Conservation (phyloP, 192 early-diverging fungal genomes). For the Umbelopsis ramanniana region DNA sequence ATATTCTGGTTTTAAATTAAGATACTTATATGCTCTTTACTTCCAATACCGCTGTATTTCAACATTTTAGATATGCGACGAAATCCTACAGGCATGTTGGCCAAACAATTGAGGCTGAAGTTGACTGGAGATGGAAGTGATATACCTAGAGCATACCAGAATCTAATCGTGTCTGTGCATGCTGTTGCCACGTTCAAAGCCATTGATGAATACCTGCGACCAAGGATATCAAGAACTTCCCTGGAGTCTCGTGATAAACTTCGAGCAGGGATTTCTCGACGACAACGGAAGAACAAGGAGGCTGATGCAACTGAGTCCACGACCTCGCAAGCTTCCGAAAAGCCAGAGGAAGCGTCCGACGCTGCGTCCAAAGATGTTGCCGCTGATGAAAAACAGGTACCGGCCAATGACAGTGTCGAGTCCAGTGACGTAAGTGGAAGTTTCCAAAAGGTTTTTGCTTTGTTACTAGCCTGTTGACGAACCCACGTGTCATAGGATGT, state of each 20-base stretch:
- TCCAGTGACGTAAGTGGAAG: not conserved
- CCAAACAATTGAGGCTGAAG: constrained; percentile 75
- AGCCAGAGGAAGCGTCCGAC: not conserved
- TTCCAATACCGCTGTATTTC: not conserved
- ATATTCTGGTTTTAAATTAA: not conserved
- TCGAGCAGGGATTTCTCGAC: constrained; percentile 1
- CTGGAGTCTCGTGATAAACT: constrained; percentile 19
- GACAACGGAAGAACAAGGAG: not conserved
- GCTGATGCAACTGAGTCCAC: not conserved
- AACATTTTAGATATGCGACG: constrained; percentile 31
- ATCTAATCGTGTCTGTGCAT: constrained; percentile 78
- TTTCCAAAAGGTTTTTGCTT: not conserved
- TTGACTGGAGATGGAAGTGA: constrained; percentile 56
- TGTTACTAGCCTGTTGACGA: too few species aligned
- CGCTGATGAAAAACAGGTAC: not conserved
- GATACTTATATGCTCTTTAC: too few species aligned
- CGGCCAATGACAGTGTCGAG: too few species aligned
- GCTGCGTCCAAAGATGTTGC: not conserved
- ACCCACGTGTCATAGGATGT: constrained; percentile 1
- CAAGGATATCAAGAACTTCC: constrained; percentile 36
- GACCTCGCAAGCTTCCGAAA: not conserved
- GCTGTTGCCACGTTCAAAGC: constrained; percentile 83
- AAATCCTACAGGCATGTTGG: constrained; percentile 67
- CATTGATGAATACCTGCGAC: constrained; percentile 80
- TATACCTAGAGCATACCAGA: constrained; percentile 51